phyloP scores from a whole-genome alignment of 805 yeast genomes.

The Geotrichum ghanense region DNA sequence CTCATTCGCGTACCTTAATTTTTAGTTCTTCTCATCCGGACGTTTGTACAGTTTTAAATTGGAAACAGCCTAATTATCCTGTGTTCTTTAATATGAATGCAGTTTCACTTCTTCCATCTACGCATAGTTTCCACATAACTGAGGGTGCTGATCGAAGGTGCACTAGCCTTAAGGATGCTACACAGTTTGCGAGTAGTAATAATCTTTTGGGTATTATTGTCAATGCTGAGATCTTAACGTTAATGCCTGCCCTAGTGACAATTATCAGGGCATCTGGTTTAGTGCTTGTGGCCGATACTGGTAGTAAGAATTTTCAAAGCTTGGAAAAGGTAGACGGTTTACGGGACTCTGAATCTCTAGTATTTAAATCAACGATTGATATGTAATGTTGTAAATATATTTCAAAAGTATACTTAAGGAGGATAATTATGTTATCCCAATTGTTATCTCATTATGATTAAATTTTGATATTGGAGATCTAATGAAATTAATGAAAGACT shows the following conservation, averaged over 20 bases:
- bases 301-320: constrained; percentile 3
- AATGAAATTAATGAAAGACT: too few species aligned
- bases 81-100: constrained; percentile 70
- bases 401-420: too few species aligned
- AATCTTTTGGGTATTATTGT: constrained; percentile 78
- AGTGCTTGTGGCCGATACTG: constrained; percentile 53
- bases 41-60: constrained; percentile 86
- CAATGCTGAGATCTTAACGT: constrained; percentile 53
- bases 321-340: constrained; percentile 47
- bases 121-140: constrained; percentile 19
- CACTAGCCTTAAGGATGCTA: constrained; percentile 65
- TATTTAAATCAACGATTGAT: constrained; percentile 52
- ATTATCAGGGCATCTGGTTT: constrained; percentile 72
- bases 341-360: constrained; percentile 49
- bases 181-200: constrained; percentile 66
- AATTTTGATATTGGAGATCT: too few species aligned
- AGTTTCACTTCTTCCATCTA: constrained; percentile 16
- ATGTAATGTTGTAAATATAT: constrained; percentile 22
- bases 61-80: constrained; percentile 98
- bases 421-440: too few species aligned
- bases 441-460: too few species aligned
- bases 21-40: constrained; percentile 80
- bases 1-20: constrained; percentile 46
- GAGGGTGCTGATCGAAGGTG: constrained; percentile 27
- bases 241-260: constrained; percentile 68